Evolutionary conservation across 2,329 filamentous ascomycete genomes (phyloP).

Genomic region (Colletotrichum zoysiae): DNA sequence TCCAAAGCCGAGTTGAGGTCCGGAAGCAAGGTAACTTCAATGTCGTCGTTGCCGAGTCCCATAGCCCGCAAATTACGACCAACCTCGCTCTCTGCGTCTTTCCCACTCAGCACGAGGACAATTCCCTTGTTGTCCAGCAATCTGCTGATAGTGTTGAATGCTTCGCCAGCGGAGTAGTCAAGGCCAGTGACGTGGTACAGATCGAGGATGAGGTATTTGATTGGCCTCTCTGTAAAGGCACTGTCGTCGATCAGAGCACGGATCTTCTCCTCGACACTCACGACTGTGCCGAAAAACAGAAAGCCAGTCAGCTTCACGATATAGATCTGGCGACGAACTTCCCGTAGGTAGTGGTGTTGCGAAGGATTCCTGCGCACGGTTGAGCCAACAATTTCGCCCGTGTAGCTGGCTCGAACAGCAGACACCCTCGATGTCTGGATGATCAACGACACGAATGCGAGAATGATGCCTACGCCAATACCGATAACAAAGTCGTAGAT

Average conservation of each 20-base stretch:
- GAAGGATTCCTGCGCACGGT: conserved; percentile 92
- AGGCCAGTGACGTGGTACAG: conserved; percentile 90
- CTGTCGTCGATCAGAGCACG: conserved; percentile 85
- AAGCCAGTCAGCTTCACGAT: conserved; percentile 94
- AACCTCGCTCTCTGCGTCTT: conserved; percentile 80
- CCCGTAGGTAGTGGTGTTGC: conserved; percentile 86
- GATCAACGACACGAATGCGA: conserved; percentile 92
- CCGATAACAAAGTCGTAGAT: conserved; percentile 96
- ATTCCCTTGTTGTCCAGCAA: conserved; percentile 83
- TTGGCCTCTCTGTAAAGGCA: conserved; percentile 80
- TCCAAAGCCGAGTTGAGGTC: conserved; percentile 94
- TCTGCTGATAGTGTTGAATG: conserved; percentile 91
- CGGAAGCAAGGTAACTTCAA: conserved; percentile 84
- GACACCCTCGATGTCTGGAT: conserved; percentile 92
- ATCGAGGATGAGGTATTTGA: conserved; percentile 91
- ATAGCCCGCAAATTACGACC: conserved; percentile 86
- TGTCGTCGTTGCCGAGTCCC: conserved; percentile 80
- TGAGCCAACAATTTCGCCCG: conserved; percentile 88
- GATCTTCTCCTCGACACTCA: conserved; percentile 92
- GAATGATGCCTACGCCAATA: conserved; percentile 89
- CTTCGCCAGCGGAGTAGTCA: conserved; percentile 96
- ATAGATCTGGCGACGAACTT: conserved; percentile 89
- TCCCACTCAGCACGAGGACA: conserved; percentile 83
- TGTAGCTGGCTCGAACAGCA: conserved; percentile 90
- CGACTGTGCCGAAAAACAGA: conserved; percentile 98